Evolutionary conservation across 2,329 filamentous ascomycete genomes (phyloP), one percentile per base, ranked within the genome.

Genomic region (Leptographium procerum): DNA sequence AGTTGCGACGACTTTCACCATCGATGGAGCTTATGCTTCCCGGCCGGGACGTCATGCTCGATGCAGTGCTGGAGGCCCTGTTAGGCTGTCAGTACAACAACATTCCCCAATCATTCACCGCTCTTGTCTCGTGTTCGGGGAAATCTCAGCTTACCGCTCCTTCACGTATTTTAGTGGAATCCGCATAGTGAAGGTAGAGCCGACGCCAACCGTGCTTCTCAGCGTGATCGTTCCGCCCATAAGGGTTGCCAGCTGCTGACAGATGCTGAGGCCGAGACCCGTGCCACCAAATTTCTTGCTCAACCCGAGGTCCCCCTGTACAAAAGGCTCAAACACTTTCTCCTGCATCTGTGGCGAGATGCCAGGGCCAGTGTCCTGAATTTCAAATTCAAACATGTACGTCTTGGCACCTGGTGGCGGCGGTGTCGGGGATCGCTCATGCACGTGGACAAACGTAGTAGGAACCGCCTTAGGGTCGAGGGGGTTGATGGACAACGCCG

Each of bases 251-350:
- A 96, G 75, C 69, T 96, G 91, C 24, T 89, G 86, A 71, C 90
- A 95, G 65, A 96, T 96, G 66, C 88, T 92, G 57, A 96, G 71
- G 1, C 91, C 91, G 1, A 96, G 75, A 4, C 91, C 91, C 1
- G 91, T 96, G 19, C 91, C 91, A 22, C 90, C 90, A 67, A 86
- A 95, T 67, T 94, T 94, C 70, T 90, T 95, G 74, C 88, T 95
- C 19, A 96, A 73, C 1, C 90, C 88, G 1, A 94, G 74, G 67
- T 96, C 91, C n/a, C 88, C 91, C 70, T 96, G 91, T 0, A 96
- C 88, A 67, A 96, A 96, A 0, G 91, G 91, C 69, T 96, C 91
- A 68, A 96, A 96, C 11, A 96, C 89, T 64, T 86, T 86, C 59
- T 88, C 77, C 65, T 91, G 89, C 70, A 95, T 82, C 62, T 86